phyloP scores from a whole-genome alignment of 495 filamentous ascomycete genomes.

The Penicillium ochrochloron region DNA sequence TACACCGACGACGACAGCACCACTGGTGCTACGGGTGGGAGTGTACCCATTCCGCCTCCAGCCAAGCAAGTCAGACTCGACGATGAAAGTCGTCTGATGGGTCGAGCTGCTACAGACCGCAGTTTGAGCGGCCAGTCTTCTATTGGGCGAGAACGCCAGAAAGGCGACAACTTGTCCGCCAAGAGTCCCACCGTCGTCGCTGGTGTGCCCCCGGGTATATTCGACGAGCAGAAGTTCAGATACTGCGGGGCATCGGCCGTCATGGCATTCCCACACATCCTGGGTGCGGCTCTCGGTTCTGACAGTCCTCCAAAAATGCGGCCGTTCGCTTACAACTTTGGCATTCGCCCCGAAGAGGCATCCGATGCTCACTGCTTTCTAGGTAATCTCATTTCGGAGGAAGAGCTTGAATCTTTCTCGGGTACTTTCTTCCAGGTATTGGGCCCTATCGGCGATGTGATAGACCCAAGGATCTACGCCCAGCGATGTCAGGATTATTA shows the following conservation, averaged over 20 bases:
- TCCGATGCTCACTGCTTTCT: not conserved
- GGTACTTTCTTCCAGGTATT: not conserved
- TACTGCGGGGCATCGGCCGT: not conserved
- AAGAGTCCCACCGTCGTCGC: not conserved
- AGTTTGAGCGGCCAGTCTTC: not conserved
- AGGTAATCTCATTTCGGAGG: not conserved
- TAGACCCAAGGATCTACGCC: not conserved
- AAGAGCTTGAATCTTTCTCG: not conserved
- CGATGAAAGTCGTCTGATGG: not conserved
- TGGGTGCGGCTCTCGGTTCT: not conserved
- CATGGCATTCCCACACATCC: conserved; percentile 1
- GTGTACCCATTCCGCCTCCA: not conserved
- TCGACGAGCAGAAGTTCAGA: conserved; percentile 1
- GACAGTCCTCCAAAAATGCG: not conserved
- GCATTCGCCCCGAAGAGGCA: not conserved
- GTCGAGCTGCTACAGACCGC: not conserved
- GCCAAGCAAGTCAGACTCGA: not conserved
- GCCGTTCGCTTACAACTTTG: not conserved
- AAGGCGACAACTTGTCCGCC: not conserved
- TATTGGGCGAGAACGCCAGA: not conserved
- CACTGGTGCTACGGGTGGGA: not conserved
- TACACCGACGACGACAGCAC: not conserved
- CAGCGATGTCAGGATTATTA: not conserved
- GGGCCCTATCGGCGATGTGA: not conserved
- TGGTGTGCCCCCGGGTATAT: not conserved